Evolutionary conservation across 495 filamentous ascomycete species (phyloP).

Genomic region (Ramalina intermedia): DNA sequence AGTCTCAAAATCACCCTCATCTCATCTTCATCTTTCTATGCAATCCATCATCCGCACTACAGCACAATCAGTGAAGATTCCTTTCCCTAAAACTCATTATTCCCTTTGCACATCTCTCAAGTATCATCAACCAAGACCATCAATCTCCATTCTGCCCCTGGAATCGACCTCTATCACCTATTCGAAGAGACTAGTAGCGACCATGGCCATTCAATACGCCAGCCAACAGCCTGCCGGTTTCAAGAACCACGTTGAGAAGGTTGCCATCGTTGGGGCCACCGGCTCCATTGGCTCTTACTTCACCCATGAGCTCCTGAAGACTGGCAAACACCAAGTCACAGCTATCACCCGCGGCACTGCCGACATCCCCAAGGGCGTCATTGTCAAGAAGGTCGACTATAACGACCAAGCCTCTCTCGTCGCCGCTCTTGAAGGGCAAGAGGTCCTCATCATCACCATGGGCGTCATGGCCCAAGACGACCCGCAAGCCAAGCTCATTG

Average conservation of each 20-base stretch:
- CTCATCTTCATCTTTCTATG: too few relatives aligned
- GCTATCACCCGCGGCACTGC: constrained; percentile 35
- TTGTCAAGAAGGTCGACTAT: constrained; percentile 31
- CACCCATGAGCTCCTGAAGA: constrained; percentile 31
- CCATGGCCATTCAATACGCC: constrained; percentile 9
- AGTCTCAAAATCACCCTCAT: too few relatives aligned
- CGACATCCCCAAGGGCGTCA: constrained; percentile 29
- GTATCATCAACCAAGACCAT: too few relatives aligned
- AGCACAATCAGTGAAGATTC: too few relatives aligned
- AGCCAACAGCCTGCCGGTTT: constrained; percentile 18
- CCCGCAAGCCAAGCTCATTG: constrained; percentile 33
- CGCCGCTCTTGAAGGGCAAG: constrained; percentile 33
- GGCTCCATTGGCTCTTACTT: constrained; percentile 44
- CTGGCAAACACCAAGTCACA: constrained; percentile 36
- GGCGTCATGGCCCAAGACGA: constrained; percentile 23
- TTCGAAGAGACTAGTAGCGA: not conserved
- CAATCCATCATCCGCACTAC: too few relatives aligned
- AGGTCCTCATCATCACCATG: constrained; percentile 49
- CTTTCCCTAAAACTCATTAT: too few relatives aligned
- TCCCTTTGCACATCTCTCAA: too few relatives aligned
- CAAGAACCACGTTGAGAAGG: constrained; percentile 28
- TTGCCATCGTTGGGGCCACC: constrained; percentile 38
- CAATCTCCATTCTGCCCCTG: too few relatives aligned
- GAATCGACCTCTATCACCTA: too few relatives aligned
- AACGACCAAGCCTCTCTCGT: constrained; percentile 28